Evolutionary conservation across 2,329 filamentous ascomycete genomes (phyloP).

Genomic region (Phialemoniopsis sp.): DNA sequence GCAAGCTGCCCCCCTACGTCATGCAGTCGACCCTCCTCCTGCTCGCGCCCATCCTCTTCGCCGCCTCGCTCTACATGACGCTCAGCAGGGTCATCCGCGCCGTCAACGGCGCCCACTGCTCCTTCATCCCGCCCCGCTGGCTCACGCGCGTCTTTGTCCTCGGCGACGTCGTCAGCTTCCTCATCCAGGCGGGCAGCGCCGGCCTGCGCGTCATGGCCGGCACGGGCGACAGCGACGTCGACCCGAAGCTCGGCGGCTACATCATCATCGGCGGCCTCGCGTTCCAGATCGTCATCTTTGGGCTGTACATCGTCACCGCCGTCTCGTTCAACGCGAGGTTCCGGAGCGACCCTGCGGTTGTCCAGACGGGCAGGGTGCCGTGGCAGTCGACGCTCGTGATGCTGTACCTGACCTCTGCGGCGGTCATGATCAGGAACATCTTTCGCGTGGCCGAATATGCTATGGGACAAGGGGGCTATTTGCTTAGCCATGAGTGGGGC

Average conservation of each 20-base stretch:
- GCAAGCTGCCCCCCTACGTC: constrained; percentile 29
- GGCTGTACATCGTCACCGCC: constrained; percentile 46
- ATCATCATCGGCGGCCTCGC: constrained; percentile 53
- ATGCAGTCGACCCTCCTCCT: constrained; percentile 38
- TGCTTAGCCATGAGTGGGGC: constrained; percentile 19
- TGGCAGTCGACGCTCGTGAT: constrained; percentile 16
- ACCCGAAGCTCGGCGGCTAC: constrained; percentile 34
- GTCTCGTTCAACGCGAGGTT: constrained; percentile 41
- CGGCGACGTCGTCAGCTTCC: constrained; percentile 49
- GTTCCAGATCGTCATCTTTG: constrained; percentile 55
- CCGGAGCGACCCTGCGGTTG: constrained; percentile 7
- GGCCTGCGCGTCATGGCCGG: constrained; percentile 14
- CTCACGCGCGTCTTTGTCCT: constrained; percentile 51
- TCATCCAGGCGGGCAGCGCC: constrained; percentile 42
- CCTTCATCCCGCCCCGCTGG: constrained; percentile 28
- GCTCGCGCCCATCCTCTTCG: constrained; percentile 41
- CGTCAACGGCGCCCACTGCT: constrained; percentile 26
- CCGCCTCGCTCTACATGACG: constrained; percentile 47
- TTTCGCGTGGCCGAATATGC: constrained; percentile 33
- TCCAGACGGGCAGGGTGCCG: constrained; percentile 14
- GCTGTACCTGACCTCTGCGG: constrained; percentile 11
- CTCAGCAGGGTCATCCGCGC: constrained; percentile 36
- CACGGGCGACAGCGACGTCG: constrained; percentile 15
- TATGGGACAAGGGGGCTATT: constrained; percentile 20
- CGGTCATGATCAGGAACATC: constrained; percentile 31